These are phyloP conservation scores for Ogataea hybrid DNA, from an alignment of 1,139 yeast species.

Conservation along the genomic window DNA sequence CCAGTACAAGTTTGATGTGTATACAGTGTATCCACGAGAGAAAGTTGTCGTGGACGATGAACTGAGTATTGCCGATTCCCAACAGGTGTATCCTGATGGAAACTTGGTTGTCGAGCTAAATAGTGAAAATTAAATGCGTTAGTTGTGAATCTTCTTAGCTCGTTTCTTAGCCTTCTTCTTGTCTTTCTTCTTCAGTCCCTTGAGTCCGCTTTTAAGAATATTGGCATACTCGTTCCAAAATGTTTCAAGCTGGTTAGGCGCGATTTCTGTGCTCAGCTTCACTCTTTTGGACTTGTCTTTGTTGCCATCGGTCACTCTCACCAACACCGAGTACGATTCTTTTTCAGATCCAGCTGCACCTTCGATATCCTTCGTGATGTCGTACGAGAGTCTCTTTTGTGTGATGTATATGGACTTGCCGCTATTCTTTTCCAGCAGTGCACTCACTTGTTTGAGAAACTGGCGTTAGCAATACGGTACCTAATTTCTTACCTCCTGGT, in stretches of 20 bases:
- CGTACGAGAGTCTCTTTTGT: slow-evolving; percentile 33
- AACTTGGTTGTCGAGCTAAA: slow-evolving; percentile 40
- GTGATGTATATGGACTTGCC: slow-evolving; percentile 46
- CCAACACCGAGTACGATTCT: slow-evolving; percentile 45
- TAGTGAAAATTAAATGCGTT: slow-evolving; percentile 13
- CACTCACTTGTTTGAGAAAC: slow-evolving; percentile 39
- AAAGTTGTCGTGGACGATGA: slow-evolving; percentile 36
- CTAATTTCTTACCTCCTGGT: slow-evolving; percentile 1
- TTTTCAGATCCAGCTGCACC: slow-evolving; percentile 15
- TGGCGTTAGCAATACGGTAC: slow-evolving; percentile 17
- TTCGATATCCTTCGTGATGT: slow-evolving; percentile 15
- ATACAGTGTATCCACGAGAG: slow-evolving; percentile 57
- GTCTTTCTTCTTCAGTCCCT: slow-evolving; percentile 28
- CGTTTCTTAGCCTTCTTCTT: slow-evolving; percentile 28
- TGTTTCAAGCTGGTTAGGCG: slow-evolving; percentile 26
- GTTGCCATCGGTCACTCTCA: slow-evolving; percentile 63
- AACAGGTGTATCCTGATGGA: slow-evolving; percentile 58
- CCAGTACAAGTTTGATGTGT: slow-evolving; percentile 43
- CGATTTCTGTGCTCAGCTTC: slow-evolving; percentile 31
- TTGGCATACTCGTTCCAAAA: slow-evolving; percentile 30
- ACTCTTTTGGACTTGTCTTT: slow-evolving; percentile 29
- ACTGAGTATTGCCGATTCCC: slow-evolving; percentile 39
- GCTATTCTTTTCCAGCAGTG: slow-evolving; percentile 26
- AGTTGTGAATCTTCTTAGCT: slow-evolving; percentile 13
- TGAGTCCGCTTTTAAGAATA: slow-evolving; percentile 26